These are phyloP conservation scores for Saturnispora sanitii DNA, from an alignment of 805 yeast genomes.

Conservation along the genomic window DNA sequence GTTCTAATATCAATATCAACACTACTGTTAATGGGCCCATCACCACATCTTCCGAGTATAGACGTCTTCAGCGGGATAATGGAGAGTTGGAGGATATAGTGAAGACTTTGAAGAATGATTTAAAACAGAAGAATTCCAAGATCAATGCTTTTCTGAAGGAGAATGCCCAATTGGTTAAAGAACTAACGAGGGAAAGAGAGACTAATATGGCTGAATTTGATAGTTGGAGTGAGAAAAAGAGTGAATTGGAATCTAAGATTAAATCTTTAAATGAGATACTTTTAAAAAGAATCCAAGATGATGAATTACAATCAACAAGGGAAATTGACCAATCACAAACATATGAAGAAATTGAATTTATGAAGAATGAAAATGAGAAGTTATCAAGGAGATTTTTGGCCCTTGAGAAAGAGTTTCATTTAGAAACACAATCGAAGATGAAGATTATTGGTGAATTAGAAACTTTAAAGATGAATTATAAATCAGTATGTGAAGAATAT, in stretches of 20 bases:
- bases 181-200: constrained; percentile 23
- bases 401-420: constrained; percentile 40
- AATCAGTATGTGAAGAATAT: constrained; percentile 22
- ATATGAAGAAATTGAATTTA: constrained; percentile 5
- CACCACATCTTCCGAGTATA: not conserved
- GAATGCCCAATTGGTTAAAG: constrained; percentile 16
- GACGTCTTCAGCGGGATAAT: not conserved
- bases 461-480: constrained; percentile 31
- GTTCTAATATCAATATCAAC: not conserved
- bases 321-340: constrained; percentile 5
- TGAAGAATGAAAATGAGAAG: constrained; percentile 18
- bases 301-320: constrained; percentile 2
- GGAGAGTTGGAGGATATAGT: constrained; percentile 26
- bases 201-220: constrained; percentile 24
- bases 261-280: constrained; percentile 15
- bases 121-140: constrained; percentile 17
- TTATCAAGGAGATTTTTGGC: constrained; percentile 26
- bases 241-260: constrained; percentile 21
- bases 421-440: constrained; percentile 43
- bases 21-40: not conserved
- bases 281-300: constrained; percentile 6
- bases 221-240: constrained; percentile 22
- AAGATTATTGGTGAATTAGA: constrained; percentile 48
- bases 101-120: constrained; percentile 20
- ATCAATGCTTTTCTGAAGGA: constrained; percentile 24